A percentile compares a stretch with the other conserved stretches of the same genome.
Evolutionary conservation across 108 stramenopile genomes (phyloP).

Genomic region (Nitzschia putrida): DNA sequence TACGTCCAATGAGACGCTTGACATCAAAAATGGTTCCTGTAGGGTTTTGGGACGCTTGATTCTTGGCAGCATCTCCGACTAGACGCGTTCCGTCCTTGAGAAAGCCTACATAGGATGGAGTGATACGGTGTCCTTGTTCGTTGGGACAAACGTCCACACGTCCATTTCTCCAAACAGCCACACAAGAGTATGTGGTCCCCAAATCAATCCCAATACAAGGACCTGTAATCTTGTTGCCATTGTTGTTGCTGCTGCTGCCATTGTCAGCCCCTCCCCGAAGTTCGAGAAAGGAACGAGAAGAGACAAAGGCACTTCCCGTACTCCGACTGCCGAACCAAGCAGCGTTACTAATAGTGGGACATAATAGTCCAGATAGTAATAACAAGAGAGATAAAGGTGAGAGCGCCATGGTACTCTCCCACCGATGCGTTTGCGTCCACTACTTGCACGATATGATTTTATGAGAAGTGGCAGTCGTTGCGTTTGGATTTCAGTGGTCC

Average conservation of each 20-base stretch:
- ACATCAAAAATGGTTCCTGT: conserved; percentile 97
- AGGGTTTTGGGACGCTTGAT: conserved; percentile 97
- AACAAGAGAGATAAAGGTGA: no score
- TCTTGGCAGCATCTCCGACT: conserved; percentile 96
- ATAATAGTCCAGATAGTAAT: no score
- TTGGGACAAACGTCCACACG: conserved; percentile 98
- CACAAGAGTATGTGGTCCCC: conserved; percentile 98
- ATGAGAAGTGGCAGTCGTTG: no score
- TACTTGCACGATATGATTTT: no score
- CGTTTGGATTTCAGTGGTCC: no score
- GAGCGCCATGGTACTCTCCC: no score
- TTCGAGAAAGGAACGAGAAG: neutral
- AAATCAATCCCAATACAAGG: conserved; percentile 87
- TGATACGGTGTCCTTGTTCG: conserved; percentile 99
- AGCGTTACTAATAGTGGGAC: no score
- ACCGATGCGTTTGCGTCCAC: no score
- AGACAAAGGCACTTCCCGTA: no score
- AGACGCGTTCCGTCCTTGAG: conserved; percentile 95
- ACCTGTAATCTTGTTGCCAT: conserved; percentile 28
- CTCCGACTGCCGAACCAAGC: no score
- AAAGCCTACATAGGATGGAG: conserved; percentile 97
- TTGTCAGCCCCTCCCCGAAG: conserved; percentile 32
- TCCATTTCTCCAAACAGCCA: conserved; percentile 98
- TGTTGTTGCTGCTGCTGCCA: conserved; percentile 10
- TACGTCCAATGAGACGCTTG: conserved; percentile 98